These are phyloP conservation scores for Erodium trifolium DNA, from an alignment of 441 rosid species.

Conservation along the genomic window DNA sequence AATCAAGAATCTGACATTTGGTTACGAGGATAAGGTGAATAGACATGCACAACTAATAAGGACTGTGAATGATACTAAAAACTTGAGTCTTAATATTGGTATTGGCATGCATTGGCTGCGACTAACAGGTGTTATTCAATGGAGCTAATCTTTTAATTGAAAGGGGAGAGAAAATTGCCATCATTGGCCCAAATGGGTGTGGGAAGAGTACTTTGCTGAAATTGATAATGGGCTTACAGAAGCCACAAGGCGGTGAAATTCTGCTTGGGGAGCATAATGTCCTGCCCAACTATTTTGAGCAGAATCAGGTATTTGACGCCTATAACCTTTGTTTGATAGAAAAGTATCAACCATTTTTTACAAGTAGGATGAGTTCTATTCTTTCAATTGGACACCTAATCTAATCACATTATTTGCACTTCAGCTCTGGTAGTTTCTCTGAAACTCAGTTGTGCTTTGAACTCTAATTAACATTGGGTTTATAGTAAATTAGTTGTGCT, in stretches of 20 bases:
- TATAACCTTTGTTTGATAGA: background rate
- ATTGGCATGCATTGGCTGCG: slow-evolving; percentile 17
- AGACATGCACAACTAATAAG: slow-evolving; percentile 3
- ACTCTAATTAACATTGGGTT: background rate
- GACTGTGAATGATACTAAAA: background rate
- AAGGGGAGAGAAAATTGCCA: slow-evolving; percentile 81
- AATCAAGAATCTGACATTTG: slow-evolving; percentile 60
- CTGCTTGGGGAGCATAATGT: slow-evolving; percentile 88
- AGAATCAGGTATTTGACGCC: slow-evolving; percentile 60
- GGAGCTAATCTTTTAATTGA: slow-evolving; percentile 63
- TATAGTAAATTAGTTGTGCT: background rate
- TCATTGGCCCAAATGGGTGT: slow-evolving; percentile 93
- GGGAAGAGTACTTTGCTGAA: slow-evolving; percentile 89
- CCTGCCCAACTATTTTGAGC: slow-evolving; percentile 93
- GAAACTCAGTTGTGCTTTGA: background rate
- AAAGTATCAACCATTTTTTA: background rate
- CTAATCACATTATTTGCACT: background rate
- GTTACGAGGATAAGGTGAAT: slow-evolving; percentile 68
- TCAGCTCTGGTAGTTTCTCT: slow-evolving; percentile 1
- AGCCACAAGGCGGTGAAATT: slow-evolving; percentile 63
- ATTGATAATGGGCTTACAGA: slow-evolving; percentile 71
- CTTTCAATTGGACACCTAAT: background rate
- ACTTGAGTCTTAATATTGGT: slow-evolving; percentile 6
- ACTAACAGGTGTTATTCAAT: slow-evolving; percentile 54
- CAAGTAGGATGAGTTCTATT: background rate